Evolutionary conservation across 1,284 basidiomycete species (phyloP).

Genomic region (Meripilus lineatus): DNA sequence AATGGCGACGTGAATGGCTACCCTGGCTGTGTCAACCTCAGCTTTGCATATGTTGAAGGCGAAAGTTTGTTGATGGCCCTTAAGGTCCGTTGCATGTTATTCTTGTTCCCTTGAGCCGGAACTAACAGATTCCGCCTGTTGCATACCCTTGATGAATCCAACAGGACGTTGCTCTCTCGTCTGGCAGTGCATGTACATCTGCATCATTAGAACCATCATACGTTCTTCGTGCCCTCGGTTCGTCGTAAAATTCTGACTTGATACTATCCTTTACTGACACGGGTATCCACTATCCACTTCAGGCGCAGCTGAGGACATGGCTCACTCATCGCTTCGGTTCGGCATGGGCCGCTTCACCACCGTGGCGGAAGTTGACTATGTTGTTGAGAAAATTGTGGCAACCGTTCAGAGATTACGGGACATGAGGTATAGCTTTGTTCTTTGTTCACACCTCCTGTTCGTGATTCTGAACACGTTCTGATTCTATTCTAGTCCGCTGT

Average conservation of each 20-base stretch:
- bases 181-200: slow-evolving; percentile 97
- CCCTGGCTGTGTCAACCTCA: slow-evolving; percentile 92
- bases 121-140: too few relatives aligned
- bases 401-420: slow-evolving; percentile 77
- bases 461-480: too few relatives aligned
- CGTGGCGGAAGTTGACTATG: slow-evolving; percentile 95
- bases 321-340: slow-evolving; percentile 96
- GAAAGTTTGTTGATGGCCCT: slow-evolving; percentile 98
- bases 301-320: slow-evolving; percentile 98
- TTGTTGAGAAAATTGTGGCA: slow-evolving; percentile 83
- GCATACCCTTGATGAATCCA: slow-evolving; percentile 4
- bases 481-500: slow-evolving; percentile 63
- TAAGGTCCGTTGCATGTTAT: slow-evolving; percentile 79
- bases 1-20: slow-evolving; percentile 92
- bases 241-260: slow-evolving; percentile 15
- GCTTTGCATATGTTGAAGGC: slow-evolving; percentile 96
- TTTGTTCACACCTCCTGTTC: not conserved
- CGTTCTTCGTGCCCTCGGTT: slow-evolving; percentile 91
- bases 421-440: slow-evolving; percentile 49
- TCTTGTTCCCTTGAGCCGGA: too few relatives aligned
- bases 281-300: slow-evolving; percentile 3
- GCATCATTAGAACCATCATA: slow-evolving; percentile 98
- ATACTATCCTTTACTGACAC: not conserved
- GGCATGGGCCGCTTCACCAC: slow-evolving; percentile 99
- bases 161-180: slow-evolving; percentile 97